Conservation (phyloP, 495 filamentous ascomycete species). For the Annulohypoxylon maeteangense region DNA sequence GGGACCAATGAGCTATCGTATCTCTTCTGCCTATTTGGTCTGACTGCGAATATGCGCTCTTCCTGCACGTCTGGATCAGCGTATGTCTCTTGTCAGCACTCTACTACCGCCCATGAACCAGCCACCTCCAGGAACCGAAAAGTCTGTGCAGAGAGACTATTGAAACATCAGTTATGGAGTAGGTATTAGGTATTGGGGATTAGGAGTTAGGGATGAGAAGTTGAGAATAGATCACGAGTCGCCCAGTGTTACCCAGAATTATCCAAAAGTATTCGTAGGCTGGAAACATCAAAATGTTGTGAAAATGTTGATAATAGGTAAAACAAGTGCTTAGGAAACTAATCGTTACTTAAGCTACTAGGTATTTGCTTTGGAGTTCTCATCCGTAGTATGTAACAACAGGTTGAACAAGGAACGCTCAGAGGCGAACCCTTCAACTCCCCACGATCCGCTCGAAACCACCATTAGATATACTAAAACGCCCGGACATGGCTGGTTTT, state of each 20-base stretch:
- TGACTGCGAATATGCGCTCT: slow-evolving; percentile 5
- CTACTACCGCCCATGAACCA: slow-evolving; percentile 24
- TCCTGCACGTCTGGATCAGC: slow-evolving; percentile 26
- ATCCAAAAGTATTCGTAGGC: no score
- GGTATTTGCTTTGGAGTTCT: not conserved
- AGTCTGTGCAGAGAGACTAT: not conserved
- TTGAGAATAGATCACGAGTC: not conserved
- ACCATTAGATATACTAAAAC: slow-evolving; percentile 32
- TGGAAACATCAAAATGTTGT: not conserved
- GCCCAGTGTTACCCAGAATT: no score
- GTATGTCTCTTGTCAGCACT: slow-evolving; percentile 31
- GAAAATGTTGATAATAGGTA: not conserved
- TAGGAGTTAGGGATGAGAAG: no score
- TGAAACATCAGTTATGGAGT: not conserved
- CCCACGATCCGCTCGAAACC: not conserved
- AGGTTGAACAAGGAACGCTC: not conserved
- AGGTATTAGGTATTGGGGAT: not conserved
- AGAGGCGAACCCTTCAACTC: not conserved
- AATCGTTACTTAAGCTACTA: not conserved
- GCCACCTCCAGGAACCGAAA: slow-evolving; percentile 13
- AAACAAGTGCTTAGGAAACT: slow-evolving; percentile 11
- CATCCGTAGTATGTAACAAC: slow-evolving; percentile 4
- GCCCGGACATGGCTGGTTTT: not conserved
- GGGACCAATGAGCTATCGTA: slow-evolving; percentile 35
- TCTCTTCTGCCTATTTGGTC: not conserved